Base-by-base conservation (phyloP, 345 rosid species). In the Gossypium mustelinum region DNA sequence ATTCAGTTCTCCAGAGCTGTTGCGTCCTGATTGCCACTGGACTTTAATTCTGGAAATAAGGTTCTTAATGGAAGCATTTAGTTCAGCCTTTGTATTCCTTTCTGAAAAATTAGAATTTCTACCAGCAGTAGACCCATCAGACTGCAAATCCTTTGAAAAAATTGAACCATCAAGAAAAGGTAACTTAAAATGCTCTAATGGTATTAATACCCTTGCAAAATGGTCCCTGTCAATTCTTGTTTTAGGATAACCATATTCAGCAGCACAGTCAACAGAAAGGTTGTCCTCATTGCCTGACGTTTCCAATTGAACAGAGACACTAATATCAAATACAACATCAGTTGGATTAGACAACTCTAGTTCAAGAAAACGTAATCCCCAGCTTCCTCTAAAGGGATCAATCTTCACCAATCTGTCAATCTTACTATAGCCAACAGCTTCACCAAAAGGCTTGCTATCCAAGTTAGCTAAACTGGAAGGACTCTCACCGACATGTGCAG, bases 351-450 rank as follows among this genome's bases (percentile, higher is more conserved):
- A 89, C 84, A 96, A 70, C 87, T 96, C 99, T 39, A 96, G 88
- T 80, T 96, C 99, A 39, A 96, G 92, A 82, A 96, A 92, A 47
- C 94, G 94, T 10, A 93, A 80, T 34, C 99, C 98, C 99, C 99
- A 93, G 79, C 99, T 96, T 80, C 99, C 99, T 82, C 98, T 85
- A 68, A 86, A 90, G 67, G 97, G 98, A 83, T 96, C 91, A 34
- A 93, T 93, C 79, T 93, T 96, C 74, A 93, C 90, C 77, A 93
- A 81, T 72, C 90, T 88, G 60, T 96, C 96, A 76, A 85, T 85
- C 85, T 85, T 88, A 79, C 79, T 82, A 11, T 84, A 76, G 78
- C 79, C 85, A 72, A 22, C 74, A 58, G 73, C 84, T 80, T 88
- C 96, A 77, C 79, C 62, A 63, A 70, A 11, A 39, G 80, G 76